Evolutionary conservation across 805 yeast species (phyloP), one percentile per base, ranked within the genome.

Genomic region (Teunomyces aglyptinius): DNA sequence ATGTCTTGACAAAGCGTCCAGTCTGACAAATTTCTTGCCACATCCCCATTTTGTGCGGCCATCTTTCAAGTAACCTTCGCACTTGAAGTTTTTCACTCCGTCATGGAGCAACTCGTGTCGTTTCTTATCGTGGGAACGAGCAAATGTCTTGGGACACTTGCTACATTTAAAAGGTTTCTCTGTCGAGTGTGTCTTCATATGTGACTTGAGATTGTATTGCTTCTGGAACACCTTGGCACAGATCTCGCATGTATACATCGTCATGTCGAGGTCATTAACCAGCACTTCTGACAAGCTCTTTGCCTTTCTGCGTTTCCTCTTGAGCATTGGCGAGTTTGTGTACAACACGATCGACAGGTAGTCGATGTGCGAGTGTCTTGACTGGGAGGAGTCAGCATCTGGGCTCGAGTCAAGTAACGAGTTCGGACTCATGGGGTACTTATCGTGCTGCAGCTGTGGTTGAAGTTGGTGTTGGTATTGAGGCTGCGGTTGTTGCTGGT

Each of bases 1-100:
- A 58, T 86, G 94, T 43, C 92, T 74, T 2, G 86, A 82, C 34
- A 86, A 70, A 0, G 92, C 94, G 61, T 86, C 94, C 2, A 87
- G 83, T 35, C 94, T 70, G 4, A 91, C 89, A 63, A 86, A 86
- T 51, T 75, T 72, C 58, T 82, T 80, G 12, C 86, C 84, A 61
- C 92, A 85, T 3, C 91, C 92, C 91, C 92, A 85, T 52, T 67
- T 64, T 3, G 84, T 80, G 11, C 56, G 59, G 0, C 83, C 83
- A 54, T 83, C 84, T 28, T 73, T 72, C 50, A 85, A 63, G 16
- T 63, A 62, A 0, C 90, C 91, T 47, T 77, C 77, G 59, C 94
- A 86, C 46, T 75, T 78, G 63, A 82, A 86, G 60, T 77, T 81
- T 69, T 83, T 84, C 47, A 77, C 81, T 5, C 91, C 91, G 16